A percentile compares a stretch with the other conserved stretches of the same genome.
Conservation (phyloP, 2,329 filamentous ascomycete genomes). For the Cercospora sp. region DNA sequence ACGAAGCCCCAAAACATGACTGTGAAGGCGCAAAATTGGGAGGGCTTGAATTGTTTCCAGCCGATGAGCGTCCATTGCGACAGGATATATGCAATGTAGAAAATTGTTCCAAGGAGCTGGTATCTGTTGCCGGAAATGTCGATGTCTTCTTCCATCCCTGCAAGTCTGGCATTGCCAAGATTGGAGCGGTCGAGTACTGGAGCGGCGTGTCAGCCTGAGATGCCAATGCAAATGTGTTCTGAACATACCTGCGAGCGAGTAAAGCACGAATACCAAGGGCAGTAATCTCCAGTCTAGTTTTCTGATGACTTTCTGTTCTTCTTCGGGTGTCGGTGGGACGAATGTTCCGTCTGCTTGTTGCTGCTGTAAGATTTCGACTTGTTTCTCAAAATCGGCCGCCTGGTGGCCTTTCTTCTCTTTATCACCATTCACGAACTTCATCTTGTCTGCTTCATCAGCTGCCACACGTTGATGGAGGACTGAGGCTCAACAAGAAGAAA, state of each 20-base stretch:
- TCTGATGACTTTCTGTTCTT: slow-evolving; percentile 36
- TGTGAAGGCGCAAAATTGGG: slow-evolving; percentile 45
- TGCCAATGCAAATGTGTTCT: background rate
- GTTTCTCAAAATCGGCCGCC: slow-evolving; percentile 22
- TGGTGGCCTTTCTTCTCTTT: slow-evolving; percentile 20
- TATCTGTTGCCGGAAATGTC: slow-evolving; percentile 51
- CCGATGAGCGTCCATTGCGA: slow-evolving; percentile 50
- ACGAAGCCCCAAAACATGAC: slow-evolving; percentile 51
- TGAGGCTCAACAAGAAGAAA: background rate
- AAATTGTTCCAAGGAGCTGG: slow-evolving; percentile 55
- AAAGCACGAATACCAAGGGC: slow-evolving; percentile 38
- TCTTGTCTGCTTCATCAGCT: background rate
- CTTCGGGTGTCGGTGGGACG: slow-evolving; percentile 29
- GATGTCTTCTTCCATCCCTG: slow-evolving; percentile 49
- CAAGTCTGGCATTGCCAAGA: slow-evolving; percentile 45
- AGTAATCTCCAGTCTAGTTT: slow-evolving; percentile 39
- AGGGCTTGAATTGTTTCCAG: slow-evolving; percentile 40
- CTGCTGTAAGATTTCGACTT: slow-evolving; percentile 15
- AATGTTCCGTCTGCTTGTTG: slow-evolving; percentile 25
- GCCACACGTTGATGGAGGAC: background rate
- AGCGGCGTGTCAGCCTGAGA: background rate
- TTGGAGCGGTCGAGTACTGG: slow-evolving; percentile 37
- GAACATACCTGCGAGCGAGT: slow-evolving; percentile 29
- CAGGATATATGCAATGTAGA: slow-evolving; percentile 53
- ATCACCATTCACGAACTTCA: slow-evolving; percentile 13